Conservation (phyloP, 495 filamentous ascomycete species). For the Aspergillus avenaceus region DNA sequence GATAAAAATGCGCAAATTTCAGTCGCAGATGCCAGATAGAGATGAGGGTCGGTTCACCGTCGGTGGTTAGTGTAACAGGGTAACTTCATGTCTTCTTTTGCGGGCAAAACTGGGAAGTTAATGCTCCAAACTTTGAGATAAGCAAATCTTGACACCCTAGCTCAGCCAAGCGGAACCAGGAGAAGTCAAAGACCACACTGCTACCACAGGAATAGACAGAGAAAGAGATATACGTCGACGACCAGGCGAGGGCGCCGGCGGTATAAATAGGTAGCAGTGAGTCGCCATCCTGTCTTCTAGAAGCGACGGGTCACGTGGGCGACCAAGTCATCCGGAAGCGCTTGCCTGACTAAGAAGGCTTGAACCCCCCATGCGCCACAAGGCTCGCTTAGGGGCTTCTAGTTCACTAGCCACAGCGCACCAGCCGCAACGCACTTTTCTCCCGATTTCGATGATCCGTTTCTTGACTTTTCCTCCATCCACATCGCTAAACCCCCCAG, state of each 20-base stretch:
- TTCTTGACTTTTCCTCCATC: slow-evolving; percentile 27
- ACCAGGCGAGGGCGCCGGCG: slow-evolving; percentile 31
- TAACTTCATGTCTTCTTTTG: slow-evolving; percentile 47
- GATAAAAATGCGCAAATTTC: not conserved
- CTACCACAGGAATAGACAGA: not conserved
- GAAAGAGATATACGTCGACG: slow-evolving; percentile 25
- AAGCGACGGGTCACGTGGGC: slow-evolving; percentile 30
- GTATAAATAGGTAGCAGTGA: slow-evolving; percentile 10
- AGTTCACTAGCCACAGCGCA: slow-evolving; percentile 30
- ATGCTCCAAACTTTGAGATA: slow-evolving; percentile 17
- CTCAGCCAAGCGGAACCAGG: not conserved
- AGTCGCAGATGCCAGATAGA: slow-evolving; percentile 9
- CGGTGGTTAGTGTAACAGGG: slow-evolving; percentile 40
- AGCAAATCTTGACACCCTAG: slow-evolving; percentile 9
- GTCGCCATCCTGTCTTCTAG: slow-evolving; percentile 25
- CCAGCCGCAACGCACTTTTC: slow-evolving; percentile 42
- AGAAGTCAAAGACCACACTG: not conserved
- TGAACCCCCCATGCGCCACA: slow-evolving; percentile 20
- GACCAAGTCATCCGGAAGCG: slow-evolving; percentile 1
- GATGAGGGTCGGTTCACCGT: slow-evolving; percentile 33
- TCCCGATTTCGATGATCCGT: slow-evolving; percentile 25
- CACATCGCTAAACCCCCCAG: slow-evolving; percentile 25
- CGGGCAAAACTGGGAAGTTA: slow-evolving; percentile 22
- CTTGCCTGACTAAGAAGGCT: not conserved
- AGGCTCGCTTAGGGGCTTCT: slow-evolving; percentile 37